Base-by-base conservation (phyloP, 169 alveolate species). In the Plasmodium fragile region DNA sequence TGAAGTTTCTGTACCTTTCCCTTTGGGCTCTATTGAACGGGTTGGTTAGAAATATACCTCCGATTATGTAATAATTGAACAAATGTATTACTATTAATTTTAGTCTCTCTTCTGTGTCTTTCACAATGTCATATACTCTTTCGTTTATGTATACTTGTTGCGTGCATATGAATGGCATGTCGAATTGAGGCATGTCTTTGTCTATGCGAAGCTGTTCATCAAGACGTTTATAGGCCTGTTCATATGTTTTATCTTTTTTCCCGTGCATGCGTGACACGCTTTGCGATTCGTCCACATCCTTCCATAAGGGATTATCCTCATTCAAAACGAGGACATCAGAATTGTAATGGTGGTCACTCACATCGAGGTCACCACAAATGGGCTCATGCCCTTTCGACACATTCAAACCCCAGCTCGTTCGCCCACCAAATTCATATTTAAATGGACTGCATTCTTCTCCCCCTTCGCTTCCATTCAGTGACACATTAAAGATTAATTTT, bases 21-120 rank as follows among this genome's bases (percentile, higher is more conserved):
- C 65, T 79, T 80, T 89, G 91, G 16, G n/a, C 55, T 79, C 81
- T 55, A 7, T 72, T 89, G 34, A 79, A 89, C n/a, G 94, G 94
- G 52, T 89, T 65, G 4, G 79, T 79, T 43, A 89, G 34, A 79
- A 78, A 25, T 55, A 89, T 18, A 4, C 91, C 94, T 36, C 94
- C 94, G 28, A 89, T 69, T 28, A 89, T 65, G 52, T 78, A 89
- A 30, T 89, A 85, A 59, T 53, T 73, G 75, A 89, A 89, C 49
- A 89, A 36, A 53, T 80, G 82, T 3, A 89, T 59, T 43, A 89
- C 49, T 41, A 78, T 70, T 65, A 79, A 43, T 52, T 89, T 89
- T 16, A 77, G 70, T 49, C 70, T 55, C 45, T 41, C 55, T 28
- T 78, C 41, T 55, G 52, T 41, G 4, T 75, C 36, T 10, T 52